A percentile compares a stretch with the other conserved stretches of the same genome.
These are phyloP conservation scores for Umbellularia californica DNA, from an alignment of 164 flowering plant species.

Conservation along the genomic window DNA sequence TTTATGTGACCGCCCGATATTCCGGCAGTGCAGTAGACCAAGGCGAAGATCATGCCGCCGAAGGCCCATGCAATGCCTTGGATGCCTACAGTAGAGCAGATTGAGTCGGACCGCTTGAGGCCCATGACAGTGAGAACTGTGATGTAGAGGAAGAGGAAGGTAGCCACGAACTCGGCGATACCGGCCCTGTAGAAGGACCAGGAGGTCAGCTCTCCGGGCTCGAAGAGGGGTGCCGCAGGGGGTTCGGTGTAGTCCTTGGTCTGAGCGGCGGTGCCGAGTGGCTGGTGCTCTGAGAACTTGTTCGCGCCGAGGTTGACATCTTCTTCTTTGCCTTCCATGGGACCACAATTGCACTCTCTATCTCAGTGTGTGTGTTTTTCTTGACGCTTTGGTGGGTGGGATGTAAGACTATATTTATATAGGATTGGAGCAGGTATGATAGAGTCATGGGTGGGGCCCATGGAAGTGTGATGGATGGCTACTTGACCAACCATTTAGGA, in stretches of 20 bases:
- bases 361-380: not conserved
- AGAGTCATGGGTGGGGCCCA: not conserved
- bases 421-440: not conserved
- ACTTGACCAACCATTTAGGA: constrained; percentile 6
- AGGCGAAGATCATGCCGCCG: constrained; percentile 86
- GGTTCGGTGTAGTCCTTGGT: constrained; percentile 55
- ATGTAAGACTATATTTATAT: not conserved
- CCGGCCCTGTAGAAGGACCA: constrained; percentile 94
- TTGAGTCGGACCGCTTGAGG: constrained; percentile 26
- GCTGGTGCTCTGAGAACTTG: constrained; percentile 30
- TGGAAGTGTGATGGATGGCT: not conserved
- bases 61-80: constrained; percentile 47
- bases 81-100: constrained; percentile 67
- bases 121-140: constrained; percentile 71
- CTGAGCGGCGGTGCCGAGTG: constrained; percentile 52
- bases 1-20: constrained; percentile 92
- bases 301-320: constrained; percentile 30
- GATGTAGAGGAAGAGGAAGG: constrained; percentile 69
- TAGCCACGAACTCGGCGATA: constrained; percentile 81
- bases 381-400: not conserved
- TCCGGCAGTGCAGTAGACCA: constrained; percentile 86
- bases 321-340: constrained; percentile 30
- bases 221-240: constrained; percentile 48
- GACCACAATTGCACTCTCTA: not conserved
- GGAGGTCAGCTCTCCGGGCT: constrained; percentile 42